A percentile compares a stretch with the other conserved stretches of the same genome.
Conservation (phyloP, 441 rosid species). For the Populus hybrid region DNA sequence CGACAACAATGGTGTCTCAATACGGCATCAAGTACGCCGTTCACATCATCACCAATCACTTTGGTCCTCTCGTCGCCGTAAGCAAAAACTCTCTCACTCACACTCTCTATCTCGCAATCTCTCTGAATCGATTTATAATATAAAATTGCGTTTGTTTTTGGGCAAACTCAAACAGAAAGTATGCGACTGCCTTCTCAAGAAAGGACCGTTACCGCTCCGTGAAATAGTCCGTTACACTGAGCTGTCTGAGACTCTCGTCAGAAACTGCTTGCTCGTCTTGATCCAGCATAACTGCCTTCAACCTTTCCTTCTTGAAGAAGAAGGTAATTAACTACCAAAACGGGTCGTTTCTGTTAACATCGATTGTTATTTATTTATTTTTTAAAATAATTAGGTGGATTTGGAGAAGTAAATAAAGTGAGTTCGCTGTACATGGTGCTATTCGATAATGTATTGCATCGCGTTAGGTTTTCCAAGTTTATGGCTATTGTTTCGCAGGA, state of each 20-base stretch:
- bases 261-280: conserved; percentile 62
- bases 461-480: conserved; percentile 70
- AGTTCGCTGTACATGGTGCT: conserved; percentile 53
- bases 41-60: conserved; percentile 64
- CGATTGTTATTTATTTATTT: background rate
- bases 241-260: conserved; percentile 43
- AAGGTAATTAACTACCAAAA: conserved; percentile 29
- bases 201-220: conserved; percentile 53
- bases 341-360: background rate
- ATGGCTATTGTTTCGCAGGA: conserved; percentile 36
- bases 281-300: conserved; percentile 91
- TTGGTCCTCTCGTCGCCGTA: conserved; percentile 79
- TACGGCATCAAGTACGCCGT: conserved; percentile 68
- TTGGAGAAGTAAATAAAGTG: conserved; percentile 42
- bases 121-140: background rate
- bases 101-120: background rate
- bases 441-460: conserved; percentile 65
- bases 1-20: conserved; percentile 37
- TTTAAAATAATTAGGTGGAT: conserved; percentile 30
- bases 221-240: conserved; percentile 45
- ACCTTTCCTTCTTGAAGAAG: conserved; percentile 52
- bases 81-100: background rate
- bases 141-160: background rate
- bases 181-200: conserved; percentile 75
- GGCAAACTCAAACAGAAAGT: conserved; percentile 51